Conservation (phyloP, 2,329 filamentous ascomycete species). For the Penicillium sp. region DNA sequence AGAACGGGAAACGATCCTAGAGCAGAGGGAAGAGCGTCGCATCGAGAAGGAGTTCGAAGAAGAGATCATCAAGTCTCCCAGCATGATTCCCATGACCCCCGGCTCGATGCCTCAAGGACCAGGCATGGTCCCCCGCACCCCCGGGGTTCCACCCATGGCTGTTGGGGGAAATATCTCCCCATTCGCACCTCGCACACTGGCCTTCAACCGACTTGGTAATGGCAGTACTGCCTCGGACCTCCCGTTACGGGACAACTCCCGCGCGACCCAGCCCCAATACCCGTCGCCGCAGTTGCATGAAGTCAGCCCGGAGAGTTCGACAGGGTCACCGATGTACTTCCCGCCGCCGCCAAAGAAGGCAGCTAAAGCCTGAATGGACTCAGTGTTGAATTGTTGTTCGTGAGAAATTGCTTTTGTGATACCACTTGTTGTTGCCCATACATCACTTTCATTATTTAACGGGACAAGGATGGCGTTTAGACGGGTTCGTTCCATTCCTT, state of each 20-base stretch:
- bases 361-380: conserved; percentile 22
- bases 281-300: conserved; percentile 25
- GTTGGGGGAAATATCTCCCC: conserved; percentile 17
- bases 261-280: conserved; percentile 21
- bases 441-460: conserved; percentile 7
- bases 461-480: neutral
- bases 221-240: conserved; percentile 40
- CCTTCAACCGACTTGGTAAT: conserved; percentile 43
- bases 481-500: neutral
- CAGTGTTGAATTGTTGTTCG: neutral
- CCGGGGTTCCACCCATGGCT: conserved; percentile 37
- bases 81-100: conserved; percentile 35
- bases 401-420: conserved; percentile 8
- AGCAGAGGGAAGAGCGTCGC: conserved; percentile 38
- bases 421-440: conserved; percentile 6
- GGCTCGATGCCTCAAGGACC: conserved; percentile 26
- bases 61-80: conserved; percentile 42
- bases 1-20: conserved; percentile 36
- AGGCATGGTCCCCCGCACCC: conserved; percentile 22
- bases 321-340: conserved; percentile 40
- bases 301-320: conserved; percentile 5
- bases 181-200: conserved; percentile 43
- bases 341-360: conserved; percentile 47
- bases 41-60: conserved; percentile 45
- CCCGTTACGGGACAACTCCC: conserved; percentile 40